Conservation (phyloP, 2,329 filamentous ascomycete genomes). For the Alternaria alternata region DNA sequence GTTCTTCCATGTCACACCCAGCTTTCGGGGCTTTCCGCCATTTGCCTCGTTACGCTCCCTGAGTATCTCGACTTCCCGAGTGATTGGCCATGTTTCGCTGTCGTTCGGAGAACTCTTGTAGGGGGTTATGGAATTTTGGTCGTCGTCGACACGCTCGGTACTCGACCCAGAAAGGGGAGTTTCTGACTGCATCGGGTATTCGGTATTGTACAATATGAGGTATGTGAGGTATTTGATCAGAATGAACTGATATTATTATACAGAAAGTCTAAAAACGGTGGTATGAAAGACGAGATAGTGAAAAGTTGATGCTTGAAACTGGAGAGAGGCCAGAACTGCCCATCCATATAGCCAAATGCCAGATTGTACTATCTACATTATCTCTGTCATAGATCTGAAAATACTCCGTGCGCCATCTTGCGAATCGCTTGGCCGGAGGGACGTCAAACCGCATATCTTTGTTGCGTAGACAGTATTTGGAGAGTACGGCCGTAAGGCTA, state of each 20-base stretch:
- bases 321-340: neutral
- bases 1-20: conserved; percentile 77
- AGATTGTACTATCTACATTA: neutral
- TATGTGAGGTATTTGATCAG: too few species aligned
- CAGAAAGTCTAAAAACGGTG: neutral
- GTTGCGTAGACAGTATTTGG: neutral
- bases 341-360: neutral
- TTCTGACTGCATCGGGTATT: neutral
- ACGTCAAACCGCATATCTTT: conserved; percentile 1
- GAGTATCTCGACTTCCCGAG: neutral
- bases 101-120: neutral
- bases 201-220: neutral
- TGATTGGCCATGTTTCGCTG: neutral
- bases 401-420: conserved; percentile 1
- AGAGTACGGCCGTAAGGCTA: neutral
- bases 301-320: neutral
- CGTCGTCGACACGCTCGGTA: conserved; percentile 1
- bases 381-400: neutral
- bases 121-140: neutral
- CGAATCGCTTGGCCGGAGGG: neutral
- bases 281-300: neutral
- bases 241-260: neutral
- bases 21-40: conserved; percentile 63
- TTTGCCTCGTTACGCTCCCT: conserved; percentile 1
- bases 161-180: conserved; percentile 1